These are phyloP conservation scores for Aspergillus quadricinctus DNA, from an alignment of 2,329 filamentous ascomycete genomes.

Conservation along the genomic window DNA sequence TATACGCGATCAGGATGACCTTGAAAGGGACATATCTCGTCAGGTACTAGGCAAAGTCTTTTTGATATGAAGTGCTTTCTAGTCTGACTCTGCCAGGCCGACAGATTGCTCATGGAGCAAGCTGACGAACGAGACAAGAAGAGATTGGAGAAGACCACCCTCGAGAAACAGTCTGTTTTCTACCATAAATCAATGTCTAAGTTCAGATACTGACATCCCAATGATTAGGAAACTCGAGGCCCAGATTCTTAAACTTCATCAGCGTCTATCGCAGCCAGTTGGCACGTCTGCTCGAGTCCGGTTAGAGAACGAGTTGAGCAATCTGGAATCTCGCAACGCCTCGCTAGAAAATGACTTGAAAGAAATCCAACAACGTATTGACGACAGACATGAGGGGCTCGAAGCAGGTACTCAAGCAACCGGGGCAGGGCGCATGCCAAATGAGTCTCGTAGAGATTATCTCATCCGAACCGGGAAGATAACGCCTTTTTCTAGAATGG, in stretches of 20 bases:
- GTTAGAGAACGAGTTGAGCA: conserved; percentile 55
- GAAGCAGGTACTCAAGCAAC: conserved; percentile 43
- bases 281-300: conserved; percentile 48
- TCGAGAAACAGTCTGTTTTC: conserved; percentile 42
- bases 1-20: conserved; percentile 79
- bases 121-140: conserved; percentile 61
- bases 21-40: conserved; percentile 78
- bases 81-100: conserved; percentile 41
- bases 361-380: conserved; percentile 77
- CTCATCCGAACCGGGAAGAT: conserved; percentile 96
- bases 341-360: conserved; percentile 67
- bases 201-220: background rate
- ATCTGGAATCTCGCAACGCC: conserved; percentile 61
- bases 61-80: background rate
- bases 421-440: conserved; percentile 57
- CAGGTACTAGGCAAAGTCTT: conserved; percentile 36
- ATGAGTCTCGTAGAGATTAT: conserved; percentile 82
- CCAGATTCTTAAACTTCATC: conserved; percentile 59
- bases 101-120: conserved; percentile 57
- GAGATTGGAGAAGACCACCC: conserved; percentile 54
- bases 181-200: background rate
- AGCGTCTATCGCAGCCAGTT: conserved; percentile 53
- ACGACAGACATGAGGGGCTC: conserved; percentile 62
- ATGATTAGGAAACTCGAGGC: conserved; percentile 54
- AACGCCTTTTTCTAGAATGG: conserved; percentile 84